These are phyloP conservation scores for Cyberlindnera xylosilytica DNA, from an alignment of 805 yeast genomes.

Conservation along the genomic window DNA sequence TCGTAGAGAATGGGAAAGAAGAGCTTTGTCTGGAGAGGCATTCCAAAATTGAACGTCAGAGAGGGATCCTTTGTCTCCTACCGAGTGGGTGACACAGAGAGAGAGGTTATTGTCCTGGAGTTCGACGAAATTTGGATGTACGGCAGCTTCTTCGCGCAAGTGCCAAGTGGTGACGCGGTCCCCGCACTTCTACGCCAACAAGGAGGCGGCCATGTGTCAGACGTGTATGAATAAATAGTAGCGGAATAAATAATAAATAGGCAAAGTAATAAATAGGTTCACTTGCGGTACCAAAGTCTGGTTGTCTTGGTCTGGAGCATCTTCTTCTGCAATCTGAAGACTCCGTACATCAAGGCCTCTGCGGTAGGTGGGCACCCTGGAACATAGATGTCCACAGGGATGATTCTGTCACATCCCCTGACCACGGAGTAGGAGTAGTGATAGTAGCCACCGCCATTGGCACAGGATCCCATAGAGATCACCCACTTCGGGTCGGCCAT, in stretches of 20 bases:
- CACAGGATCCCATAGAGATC: constrained; percentile 91
- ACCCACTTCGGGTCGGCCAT: constrained; percentile 97
- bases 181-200: too few species aligned
- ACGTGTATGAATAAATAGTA: too few species aligned
- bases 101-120: too few species aligned
- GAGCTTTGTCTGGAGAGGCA: not conserved
- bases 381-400: constrained; percentile 87
- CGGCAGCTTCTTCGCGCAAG: too few species aligned
- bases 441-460: constrained; percentile 91
- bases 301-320: constrained; percentile 80
- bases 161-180: too few species aligned
- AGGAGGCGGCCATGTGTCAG: too few species aligned
- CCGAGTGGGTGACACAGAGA: too few species aligned
- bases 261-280: constrained; percentile 6
- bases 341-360: constrained; percentile 89
- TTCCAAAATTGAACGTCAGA: too few species aligned
- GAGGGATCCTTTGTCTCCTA: too few species aligned
- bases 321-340: constrained; percentile 85
- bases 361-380: constrained; percentile 94
- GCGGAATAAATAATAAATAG: too few species aligned
- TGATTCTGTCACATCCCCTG: constrained; percentile 84
- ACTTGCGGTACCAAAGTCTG: constrained; percentile 79
- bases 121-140: too few species aligned
- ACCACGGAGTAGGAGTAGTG: constrained; percentile 88
- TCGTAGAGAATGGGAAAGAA: not conserved